A percentile compares a stretch with the other conserved stretches of the same genome.
Conservation (phyloP, 1,284 basidiomycete species). For the Phellinidium pouzarii region DNA sequence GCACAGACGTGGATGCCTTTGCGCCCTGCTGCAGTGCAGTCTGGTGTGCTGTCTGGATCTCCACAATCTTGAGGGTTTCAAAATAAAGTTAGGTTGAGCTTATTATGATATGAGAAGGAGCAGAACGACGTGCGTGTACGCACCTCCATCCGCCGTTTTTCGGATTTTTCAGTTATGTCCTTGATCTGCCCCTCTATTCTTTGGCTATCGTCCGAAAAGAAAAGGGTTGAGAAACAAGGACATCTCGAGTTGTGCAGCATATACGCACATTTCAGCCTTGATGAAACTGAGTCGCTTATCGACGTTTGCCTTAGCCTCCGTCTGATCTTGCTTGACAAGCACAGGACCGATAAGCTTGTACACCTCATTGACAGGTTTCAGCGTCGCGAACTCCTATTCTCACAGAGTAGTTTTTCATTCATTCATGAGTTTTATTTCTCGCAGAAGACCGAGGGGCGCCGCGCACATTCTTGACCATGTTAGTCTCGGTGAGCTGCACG, state of each 20-base stretch:
- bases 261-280: conserved; percentile 76
- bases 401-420: not conserved
- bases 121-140: conserved; percentile 24
- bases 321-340: conserved; percentile 84
- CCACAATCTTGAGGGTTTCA: conserved; percentile 45
- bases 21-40: conserved; percentile 7
- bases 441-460: not conserved
- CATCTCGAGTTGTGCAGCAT: not conserved
- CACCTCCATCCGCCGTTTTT: conserved; percentile 79
- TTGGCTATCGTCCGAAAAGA: conserved; percentile 48
- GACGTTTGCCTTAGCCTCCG: conserved; percentile 86
- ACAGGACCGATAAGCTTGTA: conserved; percentile 94
- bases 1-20: not conserved
- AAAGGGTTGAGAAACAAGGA: conserved; percentile 6
- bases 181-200: conserved; percentile 76
- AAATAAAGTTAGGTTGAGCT: not conserved
- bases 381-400: conserved; percentile 74
- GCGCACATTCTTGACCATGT: conserved; percentile 81
- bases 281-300: conserved; percentile 93
- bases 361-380: conserved; percentile 75
- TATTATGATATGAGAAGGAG: conserved; percentile 3
- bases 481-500: conserved; percentile 88
- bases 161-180: conserved; percentile 64
- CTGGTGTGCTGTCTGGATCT: conserved; percentile 55
- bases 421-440: not conserved